A percentile compares a stretch with the other conserved stretches of the same genome.
phyloP scores from a whole-genome alignment of 192 early-diverging fungal genomes.

The Coemansia sp. region DNA sequence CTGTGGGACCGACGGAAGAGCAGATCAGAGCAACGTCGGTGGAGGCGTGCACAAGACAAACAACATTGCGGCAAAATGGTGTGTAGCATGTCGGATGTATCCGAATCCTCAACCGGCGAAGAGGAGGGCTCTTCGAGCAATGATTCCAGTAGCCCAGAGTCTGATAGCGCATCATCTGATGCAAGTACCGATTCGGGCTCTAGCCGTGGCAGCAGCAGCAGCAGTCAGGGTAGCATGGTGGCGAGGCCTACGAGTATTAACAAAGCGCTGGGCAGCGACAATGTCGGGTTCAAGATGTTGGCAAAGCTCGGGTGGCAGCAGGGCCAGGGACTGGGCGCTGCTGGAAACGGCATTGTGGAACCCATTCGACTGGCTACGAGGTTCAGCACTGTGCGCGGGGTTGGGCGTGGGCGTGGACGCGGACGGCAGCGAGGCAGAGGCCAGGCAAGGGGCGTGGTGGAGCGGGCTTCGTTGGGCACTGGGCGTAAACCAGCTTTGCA shows the following conservation, averaged over 20 bases:
- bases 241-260: slow-evolving; percentile 9
- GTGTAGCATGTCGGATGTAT: neutral
- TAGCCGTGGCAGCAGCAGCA: slow-evolving; percentile 5
- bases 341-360: slow-evolving; percentile 36
- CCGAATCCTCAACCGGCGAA: neutral
- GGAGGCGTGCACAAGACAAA: slow-evolving; percentile 20
- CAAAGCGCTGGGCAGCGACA: slow-evolving; percentile 41
- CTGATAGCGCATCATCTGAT: neutral
- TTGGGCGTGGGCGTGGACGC: neutral
- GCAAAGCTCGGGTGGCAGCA: slow-evolving; percentile 48
- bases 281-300: slow-evolving; percentile 42
- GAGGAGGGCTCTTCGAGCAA: neutral
- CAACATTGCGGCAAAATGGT: neutral
- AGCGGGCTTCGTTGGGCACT: slow-evolving; percentile 31
- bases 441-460: neutral
- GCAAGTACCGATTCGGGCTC: slow-evolving; percentile 4
- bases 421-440: slow-evolving; percentile 2
- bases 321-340: slow-evolving; percentile 40
- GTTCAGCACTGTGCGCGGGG: slow-evolving; percentile 27
- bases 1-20: slow-evolving; percentile 37
- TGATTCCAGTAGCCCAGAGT: neutral
- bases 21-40: slow-evolving; percentile 11
- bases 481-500: neutral
- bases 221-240: neutral
- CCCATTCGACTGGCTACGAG: slow-evolving; percentile 32